Evolutionary conservation across 2,329 filamentous ascomycete species (phyloP), one percentile per base, ranked within the genome.

Genomic region (Ilyonectria robusta): DNA sequence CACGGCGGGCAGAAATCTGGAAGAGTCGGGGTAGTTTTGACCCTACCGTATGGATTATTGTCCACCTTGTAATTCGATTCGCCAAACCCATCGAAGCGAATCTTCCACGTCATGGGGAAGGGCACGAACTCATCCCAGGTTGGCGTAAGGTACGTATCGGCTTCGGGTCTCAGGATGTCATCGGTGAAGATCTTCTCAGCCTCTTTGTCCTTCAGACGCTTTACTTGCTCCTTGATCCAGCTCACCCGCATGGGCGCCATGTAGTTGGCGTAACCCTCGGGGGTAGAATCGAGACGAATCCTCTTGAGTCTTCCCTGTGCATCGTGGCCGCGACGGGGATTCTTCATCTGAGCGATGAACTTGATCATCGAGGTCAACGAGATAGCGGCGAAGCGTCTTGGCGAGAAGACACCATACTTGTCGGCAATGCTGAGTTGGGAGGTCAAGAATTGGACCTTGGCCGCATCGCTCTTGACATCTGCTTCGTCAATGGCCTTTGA

Each of bases 41-140:
- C 21, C 21, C 21, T 21, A 21, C 21, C 21, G 3, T 21, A 21
- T 21, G 21, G 21, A 21, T 21, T 21, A 21, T 19, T 19, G 42
- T 17, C 59, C 21, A 21, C 21, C 21, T 21, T 21, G 13, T 69
- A 72, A 6, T 64, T 44, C 0, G 70, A 70, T 2, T 46, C 9
- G 3, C 67, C 70, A 3, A 62, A 72, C 2, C 67, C 67, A 19
- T 72, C 63, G 17, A 72, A 72, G 0, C 59, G 66, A 1, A 66
- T 6, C 9, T 70, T 67, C 63, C 62, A 66, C 3, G 70, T 69
- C 2, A 54, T 66, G 2, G 65, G 71, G 67, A 73, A 74, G 4
- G 73, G 70, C 2, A 75, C 46, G 54, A 75, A 68, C 42, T 74
- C 69, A 53, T 72, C 73, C 70, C 71, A 73, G 9, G 65, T 63